These are phyloP conservation scores for Boeremia exigua DNA, from an alignment of 2,329 filamentous ascomycete genomes.

Conservation along the genomic window DNA sequence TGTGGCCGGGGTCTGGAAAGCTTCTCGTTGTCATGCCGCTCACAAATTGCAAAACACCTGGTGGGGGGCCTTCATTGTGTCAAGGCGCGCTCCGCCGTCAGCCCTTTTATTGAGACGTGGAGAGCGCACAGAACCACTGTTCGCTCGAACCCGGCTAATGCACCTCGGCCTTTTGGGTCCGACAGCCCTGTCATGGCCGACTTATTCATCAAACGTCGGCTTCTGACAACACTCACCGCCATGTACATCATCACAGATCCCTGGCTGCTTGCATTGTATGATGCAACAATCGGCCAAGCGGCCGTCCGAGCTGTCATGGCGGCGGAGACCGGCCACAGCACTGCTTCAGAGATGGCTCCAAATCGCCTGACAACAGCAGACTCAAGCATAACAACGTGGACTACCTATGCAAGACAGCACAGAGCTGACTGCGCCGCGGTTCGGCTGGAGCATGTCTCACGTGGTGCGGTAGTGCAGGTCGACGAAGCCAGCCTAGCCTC, in stretches of 20 bases:
- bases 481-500: conserved; percentile 21
- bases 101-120: conserved; percentile 34
- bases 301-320: conserved; percentile 10
- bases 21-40: conserved; percentile 38
- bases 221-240: conserved; percentile 45
- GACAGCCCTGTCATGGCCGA: conserved; percentile 36
- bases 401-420: conserved; percentile 36
- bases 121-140: conserved; percentile 45
- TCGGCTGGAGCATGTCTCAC: conserved; percentile 33
- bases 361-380: conserved; percentile 19
- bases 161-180: conserved; percentile 42
- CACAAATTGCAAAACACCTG: conserved; percentile 28
- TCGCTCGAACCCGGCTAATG: conserved; percentile 41
- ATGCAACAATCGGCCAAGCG: conserved; percentile 33
- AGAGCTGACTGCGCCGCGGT: conserved; percentile 32
- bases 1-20: conserved; percentile 37
- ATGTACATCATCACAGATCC: conserved; percentile 39
- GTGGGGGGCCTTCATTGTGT: conserved; percentile 32
- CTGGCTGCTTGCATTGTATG: conserved; percentile 23
- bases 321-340: conserved; percentile 10
- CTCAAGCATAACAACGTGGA: conserved; percentile 37
- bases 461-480: conserved; percentile 29
- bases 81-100: conserved; percentile 22
- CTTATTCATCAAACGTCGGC: conserved; percentile 37
- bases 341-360: conserved; percentile 16